Conservation (phyloP, 345 rosid genomes). For the Nephelium lappaceum region DNA sequence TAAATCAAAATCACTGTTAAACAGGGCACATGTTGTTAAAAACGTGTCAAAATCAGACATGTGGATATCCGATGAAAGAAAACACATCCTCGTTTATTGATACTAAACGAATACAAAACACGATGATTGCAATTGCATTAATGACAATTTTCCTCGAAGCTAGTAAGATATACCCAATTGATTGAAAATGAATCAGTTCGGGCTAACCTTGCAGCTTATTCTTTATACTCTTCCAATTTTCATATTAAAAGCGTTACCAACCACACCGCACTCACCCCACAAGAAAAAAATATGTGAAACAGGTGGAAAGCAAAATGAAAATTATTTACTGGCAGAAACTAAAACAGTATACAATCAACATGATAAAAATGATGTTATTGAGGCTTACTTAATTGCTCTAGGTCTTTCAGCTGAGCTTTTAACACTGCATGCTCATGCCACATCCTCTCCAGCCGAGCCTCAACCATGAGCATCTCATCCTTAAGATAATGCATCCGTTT, state of each 20-base stretch:
- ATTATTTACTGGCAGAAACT: constrained; percentile 1
- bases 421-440: constrained; percentile 54
- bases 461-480: constrained; percentile 77
- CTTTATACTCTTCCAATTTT: neutral
- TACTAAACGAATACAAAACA: neutral
- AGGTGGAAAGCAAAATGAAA: neutral
- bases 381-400: constrained; percentile 37
- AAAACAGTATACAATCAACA: neutral
- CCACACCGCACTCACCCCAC: neutral
- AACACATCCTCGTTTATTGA: neutral
- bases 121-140: neutral
- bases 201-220: neutral
- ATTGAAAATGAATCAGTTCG: neutral
- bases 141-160: neutral
- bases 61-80: neutral
- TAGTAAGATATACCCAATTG: neutral
- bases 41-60: neutral
- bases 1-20: neutral
- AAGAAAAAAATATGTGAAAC: neutral
- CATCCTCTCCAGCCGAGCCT: constrained; percentile 76
- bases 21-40: neutral
- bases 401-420: constrained; percentile 56
- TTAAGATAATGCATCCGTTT: constrained; percentile 71
- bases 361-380: neutral
- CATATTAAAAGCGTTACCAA: neutral